Base-by-base conservation (phyloP, 2,329 filamentous ascomycete species). In the Conoideocrella luteorostrata region DNA sequence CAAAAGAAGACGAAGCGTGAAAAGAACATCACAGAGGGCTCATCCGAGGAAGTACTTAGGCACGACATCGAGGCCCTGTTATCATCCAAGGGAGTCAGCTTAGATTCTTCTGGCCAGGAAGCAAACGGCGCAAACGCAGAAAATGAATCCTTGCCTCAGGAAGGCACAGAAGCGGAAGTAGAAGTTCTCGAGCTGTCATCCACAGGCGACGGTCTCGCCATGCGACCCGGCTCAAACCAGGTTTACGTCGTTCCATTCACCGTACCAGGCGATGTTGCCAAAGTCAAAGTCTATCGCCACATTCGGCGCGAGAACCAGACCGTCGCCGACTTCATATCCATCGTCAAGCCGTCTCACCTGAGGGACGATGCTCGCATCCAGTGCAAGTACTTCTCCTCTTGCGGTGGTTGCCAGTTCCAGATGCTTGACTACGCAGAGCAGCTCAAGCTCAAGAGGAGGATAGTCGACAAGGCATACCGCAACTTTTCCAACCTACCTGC, bases 341-440 rank as follows among this genome's bases (percentile, higher is more conserved):
- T 97, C 33, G 68, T 82, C 28, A 78, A 77, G 45, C 82, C 90
- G 0, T 89, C 87, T 0, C 75, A 81, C 1, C 71, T 84, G 43
- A 84, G 93, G 55, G 84, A 95, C 56, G 86, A 93, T 56, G 73
- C 75, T 29, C 79, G 86, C 18, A 75, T 95, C 53, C 75, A 75
- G 45, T 98, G 93, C 70, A 76, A 79, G 55, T 97, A 98, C 71
- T 98, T 98, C 59, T 71, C 80, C 32, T 77, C 74, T 43, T 98
- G 93, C 65, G 87, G 85, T 9, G 93, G 93, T 24, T 98, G 93
- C 61, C 93, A 98, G 66, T 90, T 97, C 64, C 93, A 98, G 69
- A 96, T 97, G 88, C 78, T 98, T 50, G 80, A 88, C 43, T 97
- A 97, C 63, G 67, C 76, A 23, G 85, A 89, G 55, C 93, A 98